phyloP scores from a whole-genome alignment of 2,329 filamentous ascomycete species.

The Fusarium aywerte region DNA sequence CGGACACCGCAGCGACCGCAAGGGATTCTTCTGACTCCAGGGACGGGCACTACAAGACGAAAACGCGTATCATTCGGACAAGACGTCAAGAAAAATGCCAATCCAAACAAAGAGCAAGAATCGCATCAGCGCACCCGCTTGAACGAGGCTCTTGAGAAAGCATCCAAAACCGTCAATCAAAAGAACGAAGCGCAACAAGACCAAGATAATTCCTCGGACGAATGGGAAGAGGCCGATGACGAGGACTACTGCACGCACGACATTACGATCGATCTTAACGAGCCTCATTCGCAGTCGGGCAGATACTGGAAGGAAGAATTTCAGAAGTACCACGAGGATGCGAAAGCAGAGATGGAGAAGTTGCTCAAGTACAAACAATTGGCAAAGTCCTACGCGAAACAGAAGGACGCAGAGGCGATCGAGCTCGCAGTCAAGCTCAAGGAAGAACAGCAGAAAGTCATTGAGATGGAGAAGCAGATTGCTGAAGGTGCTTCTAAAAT shows the following conservation, averaged over 20 bases:
- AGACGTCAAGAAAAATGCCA: constrained; percentile 60
- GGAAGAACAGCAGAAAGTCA: constrained; percentile 73
- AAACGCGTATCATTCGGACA: constrained; percentile 74
- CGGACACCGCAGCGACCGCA: constrained; percentile 62
- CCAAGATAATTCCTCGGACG: constrained; percentile 50
- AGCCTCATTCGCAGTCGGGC: constrained; percentile 79
- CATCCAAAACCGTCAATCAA: constrained; percentile 28
- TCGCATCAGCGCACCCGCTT: constrained; percentile 56
- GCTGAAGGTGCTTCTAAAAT: constrained; percentile 70
- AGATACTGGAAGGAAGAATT: constrained; percentile 85
- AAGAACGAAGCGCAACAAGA: constrained; percentile 18
- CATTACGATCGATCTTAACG: constrained; percentile 75
- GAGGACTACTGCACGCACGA: constrained; percentile 65
- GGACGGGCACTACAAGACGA: constrained; percentile 67
- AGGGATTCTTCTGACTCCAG: constrained; percentile 72
- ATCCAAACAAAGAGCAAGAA: constrained; percentile 45
- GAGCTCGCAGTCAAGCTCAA: constrained; percentile 73
- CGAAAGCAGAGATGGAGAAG: constrained; percentile 78
- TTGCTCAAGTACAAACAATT: constrained; percentile 82
- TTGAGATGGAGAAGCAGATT: constrained; percentile 71
- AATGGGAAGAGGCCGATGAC: constrained; percentile 63
- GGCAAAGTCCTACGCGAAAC: constrained; percentile 80
- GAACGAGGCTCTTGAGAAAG: constrained; percentile 58
- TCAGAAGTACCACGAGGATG: constrained; percentile 76
- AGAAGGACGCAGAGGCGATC: constrained; percentile 78